Base-by-base conservation (phyloP, 2,329 filamentous ascomycete species). In the Fusarium xyrophilum region DNA sequence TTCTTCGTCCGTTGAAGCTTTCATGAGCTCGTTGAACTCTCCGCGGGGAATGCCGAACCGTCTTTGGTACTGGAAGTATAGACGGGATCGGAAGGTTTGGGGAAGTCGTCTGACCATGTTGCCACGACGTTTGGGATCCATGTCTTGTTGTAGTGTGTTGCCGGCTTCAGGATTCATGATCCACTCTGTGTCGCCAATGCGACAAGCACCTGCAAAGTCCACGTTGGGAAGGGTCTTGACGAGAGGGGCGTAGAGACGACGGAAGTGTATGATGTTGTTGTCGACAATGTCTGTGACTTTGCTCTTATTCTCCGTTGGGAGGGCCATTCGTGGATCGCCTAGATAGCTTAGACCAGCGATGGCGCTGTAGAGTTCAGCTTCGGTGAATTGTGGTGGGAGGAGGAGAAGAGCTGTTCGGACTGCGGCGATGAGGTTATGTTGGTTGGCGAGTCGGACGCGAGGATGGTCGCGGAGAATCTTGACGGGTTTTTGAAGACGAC, bases 41-140 rank as follows among this genome's bases (percentile, higher is more conserved):
- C 87, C 86, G 19, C 89, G 89, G 0, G 95, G 93, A 43, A 99
- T 96, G 58, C 87, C 86, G 74, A 94, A 96, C 75, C 97, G 95
- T 76, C 91, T 89, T 78, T 97, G 94, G 78, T 97, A 99, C 74
- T 94, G 89, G 79, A 97, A 97, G 81, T 99, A 99, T 0, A 99
- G 83, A 62, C 93, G 94, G 56, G 91, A 88, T 38, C 96, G 88
- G 84, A 99, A 98, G 9, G 89, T 85, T 73, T 91, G 91, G 7
- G 96, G 96, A 14, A 99, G 83, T 15, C 96, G 90, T 8, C 96
- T 89, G 13, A 99, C 95, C 93, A 99, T 99, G 79, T 99, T 99
- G 21, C 92, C 93, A 60, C 96, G 89, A 75, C 92, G 93, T 60
- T 92, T 82, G 0, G 94, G 92, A 73, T 97, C 92, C 93, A 98